Conservation (phyloP, 768 basidiomycete genomes). For the Cyclocybe aegerita region DNA sequence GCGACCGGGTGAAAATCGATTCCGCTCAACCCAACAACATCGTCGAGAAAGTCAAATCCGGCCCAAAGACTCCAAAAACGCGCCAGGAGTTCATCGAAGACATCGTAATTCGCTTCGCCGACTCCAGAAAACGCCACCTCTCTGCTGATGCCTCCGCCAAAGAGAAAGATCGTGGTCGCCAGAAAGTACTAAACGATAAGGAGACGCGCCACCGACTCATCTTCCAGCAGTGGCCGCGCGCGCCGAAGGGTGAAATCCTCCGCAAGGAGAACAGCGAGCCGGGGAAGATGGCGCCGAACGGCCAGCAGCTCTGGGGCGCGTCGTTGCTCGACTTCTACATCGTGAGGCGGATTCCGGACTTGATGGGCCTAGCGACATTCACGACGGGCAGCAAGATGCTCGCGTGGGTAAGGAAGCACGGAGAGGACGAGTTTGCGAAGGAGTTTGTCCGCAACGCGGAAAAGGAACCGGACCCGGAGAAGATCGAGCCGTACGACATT, state of each 20-base stretch:
- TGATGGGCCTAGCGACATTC: conserved; percentile 12
- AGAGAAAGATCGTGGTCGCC: too few species aligned
- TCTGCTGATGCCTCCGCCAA: too few species aligned
- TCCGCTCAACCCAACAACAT: too few species aligned
- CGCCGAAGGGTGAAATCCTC: conserved; percentile 23
- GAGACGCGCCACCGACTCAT: conserved; percentile 19
- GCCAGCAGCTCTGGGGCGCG: conserved; percentile 38
- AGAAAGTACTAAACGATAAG: too few species aligned
- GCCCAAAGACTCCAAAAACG: too few species aligned
- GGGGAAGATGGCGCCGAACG: conserved; percentile 33
- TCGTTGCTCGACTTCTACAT: conserved; percentile 41
- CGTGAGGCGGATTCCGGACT: conserved; percentile 21
- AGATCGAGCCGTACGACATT: conserved; percentile 29
- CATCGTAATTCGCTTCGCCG: too few species aligned
- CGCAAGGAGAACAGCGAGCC: conserved; percentile 8
- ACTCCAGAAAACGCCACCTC: too few species aligned
- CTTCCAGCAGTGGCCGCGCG: conserved; percentile 30
- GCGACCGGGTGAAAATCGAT: too few species aligned
- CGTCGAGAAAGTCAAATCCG: too few species aligned
- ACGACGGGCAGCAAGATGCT: conserved; percentile 35
- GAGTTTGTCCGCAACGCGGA: conserved; percentile 33
- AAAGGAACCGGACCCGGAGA: conserved; percentile 31
- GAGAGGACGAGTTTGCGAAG: conserved; percentile 29
- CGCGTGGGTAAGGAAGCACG: conserved; percentile 31
- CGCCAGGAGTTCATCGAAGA: too few species aligned